Evolutionary conservation across 257 asterid genomes (phyloP), one percentile per base, ranked within the genome.

Genomic region (Linaria vulgaris): DNA sequence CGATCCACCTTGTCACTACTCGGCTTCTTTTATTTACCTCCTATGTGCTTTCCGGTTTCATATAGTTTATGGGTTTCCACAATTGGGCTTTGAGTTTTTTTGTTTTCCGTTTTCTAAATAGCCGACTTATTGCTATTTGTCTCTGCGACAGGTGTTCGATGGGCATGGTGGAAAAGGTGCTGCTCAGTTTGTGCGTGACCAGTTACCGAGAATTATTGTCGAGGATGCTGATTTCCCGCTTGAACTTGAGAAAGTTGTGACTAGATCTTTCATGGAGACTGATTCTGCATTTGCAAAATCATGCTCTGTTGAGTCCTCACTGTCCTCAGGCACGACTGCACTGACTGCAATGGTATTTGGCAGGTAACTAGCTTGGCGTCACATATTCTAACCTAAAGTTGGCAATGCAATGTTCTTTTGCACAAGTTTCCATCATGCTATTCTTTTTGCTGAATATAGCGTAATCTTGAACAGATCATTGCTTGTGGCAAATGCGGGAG

Each of bases 161-260:
- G 98, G 98, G 24, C 98, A 91, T 78, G 96, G 84, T 43, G 98
- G 98, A 56, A 86, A 88, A 64, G 88, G 82, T 27, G 98, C 98
- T 6, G 83, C 98, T 25, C 91, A 91, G 46, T 91, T 86, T 66
- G 98, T 83, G 10, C 88, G 98, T 2, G 98, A 88, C 57, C 92
- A 79, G 69, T 79, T 91, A 50, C 98, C 98, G 4, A 77, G 91
- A 66, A 74, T 88, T 37, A 88, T 91, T 37, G 89, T 91, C 1
- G 88, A 88, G 70, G 96, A 91, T 71, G 86, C 88, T 24, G 89
- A 84, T 72, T 91, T 91, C 51, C 98, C 98, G 0, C 62, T 83
- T 71, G 82, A 84, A 78, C 94, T 91, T 56, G 94, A 91, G 86
- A 88, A 82, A 81, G 97, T 79, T 67, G 83, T 91, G 44, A 76